Evolutionary conservation across 768 basidiomycete species (phyloP), one percentile per base, ranked within the genome.

Genomic region (Exsudoporus frostii): DNA sequence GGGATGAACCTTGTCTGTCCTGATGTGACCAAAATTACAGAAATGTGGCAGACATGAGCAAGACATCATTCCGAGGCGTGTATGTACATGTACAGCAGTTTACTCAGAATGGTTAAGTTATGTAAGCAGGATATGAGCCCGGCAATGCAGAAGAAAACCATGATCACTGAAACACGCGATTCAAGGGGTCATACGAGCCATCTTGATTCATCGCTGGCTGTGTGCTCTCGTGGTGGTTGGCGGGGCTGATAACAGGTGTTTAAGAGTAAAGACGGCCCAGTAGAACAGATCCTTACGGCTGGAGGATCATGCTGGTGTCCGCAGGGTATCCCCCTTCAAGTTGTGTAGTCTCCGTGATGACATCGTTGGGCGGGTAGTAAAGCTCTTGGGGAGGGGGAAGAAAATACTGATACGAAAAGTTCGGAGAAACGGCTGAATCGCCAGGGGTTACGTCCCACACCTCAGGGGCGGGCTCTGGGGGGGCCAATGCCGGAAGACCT

Each of bases 1-100:
- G 53, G 50, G 63, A 51, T 51, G 47, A 52, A 51, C 38, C 19
- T 48, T 41, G 30, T 19, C 3, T 43, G 49, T 32, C 8, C 49
- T 37, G 32, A 46, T 45, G n/a, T n/a, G 51, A 20, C 52, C 56
- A 56, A 62, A 53, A 59, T 65, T 43, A 59, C 44, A 47, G 22
- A 59, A 56, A 53, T 55, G 56, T 65, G 65, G 62, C 63, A 46
- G 30, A 65, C 63, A 65, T 60, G 60, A 59, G 51, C 44, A 22
- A 20, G 30, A 56, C 45, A 58, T 30, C 45, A 65, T 44, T 49
- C 34, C 30, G 38, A 51, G 33, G 42, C 50, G 19, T 40, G 38
- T 29, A 50, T 30, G 52, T 25, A 11, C 11, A 29, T 45, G 44
- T 38, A 45, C 19, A 42, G 45, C 4, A 33, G 44, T 36, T 14